These are phyloP conservation scores for Brassica carinata DNA, from an alignment of 345 rosid genomes.

Conservation along the genomic window DNA sequence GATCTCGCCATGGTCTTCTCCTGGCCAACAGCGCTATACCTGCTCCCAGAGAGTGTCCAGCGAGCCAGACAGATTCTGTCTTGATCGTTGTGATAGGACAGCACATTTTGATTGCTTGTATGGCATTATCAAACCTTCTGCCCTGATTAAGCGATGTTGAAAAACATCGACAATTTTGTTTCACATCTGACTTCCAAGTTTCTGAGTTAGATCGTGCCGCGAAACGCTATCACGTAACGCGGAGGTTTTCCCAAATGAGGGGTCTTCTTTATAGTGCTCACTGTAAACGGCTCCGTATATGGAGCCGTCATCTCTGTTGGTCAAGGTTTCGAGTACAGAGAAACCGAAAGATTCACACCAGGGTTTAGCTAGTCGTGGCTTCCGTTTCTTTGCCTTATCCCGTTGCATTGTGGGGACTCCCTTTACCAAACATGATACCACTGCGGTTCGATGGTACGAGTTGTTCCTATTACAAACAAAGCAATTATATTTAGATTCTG, in stretches of 20 bases:
- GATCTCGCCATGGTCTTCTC: constrained; percentile 46
- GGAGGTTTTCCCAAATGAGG: no score
- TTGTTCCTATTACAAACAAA: constrained; percentile 38
- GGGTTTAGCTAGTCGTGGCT: constrained; percentile 16
- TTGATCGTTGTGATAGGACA: constrained; percentile 20
- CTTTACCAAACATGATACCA: constrained; percentile 52
- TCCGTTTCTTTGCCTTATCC: constrained; percentile 45
- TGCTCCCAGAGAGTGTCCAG: constrained; percentile 60
- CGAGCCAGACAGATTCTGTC: not conserved
- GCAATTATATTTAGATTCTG: not conserved
- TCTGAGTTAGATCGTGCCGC: constrained; percentile 26
- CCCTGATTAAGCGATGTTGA: constrained; percentile 44
- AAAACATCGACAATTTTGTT: constrained; percentile 34
- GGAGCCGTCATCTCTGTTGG: no score
- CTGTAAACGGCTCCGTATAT: no score
- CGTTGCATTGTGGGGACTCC: constrained; percentile 49
- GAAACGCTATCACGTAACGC: no score
- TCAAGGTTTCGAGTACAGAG: constrained; percentile 38
- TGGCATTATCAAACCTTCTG: constrained; percentile 43
- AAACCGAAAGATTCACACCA: not conserved
- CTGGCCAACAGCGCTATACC: constrained; percentile 57
- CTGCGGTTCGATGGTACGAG: constrained; percentile 43
- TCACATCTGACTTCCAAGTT: constrained; percentile 38
- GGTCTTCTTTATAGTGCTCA: no score
- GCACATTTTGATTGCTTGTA: constrained; percentile 37